Evolutionary conservation across 2,329 filamentous ascomycete genomes (phyloP), one percentile per base, ranked within the genome.

Genomic region (Aspergillus transmontanensis): DNA sequence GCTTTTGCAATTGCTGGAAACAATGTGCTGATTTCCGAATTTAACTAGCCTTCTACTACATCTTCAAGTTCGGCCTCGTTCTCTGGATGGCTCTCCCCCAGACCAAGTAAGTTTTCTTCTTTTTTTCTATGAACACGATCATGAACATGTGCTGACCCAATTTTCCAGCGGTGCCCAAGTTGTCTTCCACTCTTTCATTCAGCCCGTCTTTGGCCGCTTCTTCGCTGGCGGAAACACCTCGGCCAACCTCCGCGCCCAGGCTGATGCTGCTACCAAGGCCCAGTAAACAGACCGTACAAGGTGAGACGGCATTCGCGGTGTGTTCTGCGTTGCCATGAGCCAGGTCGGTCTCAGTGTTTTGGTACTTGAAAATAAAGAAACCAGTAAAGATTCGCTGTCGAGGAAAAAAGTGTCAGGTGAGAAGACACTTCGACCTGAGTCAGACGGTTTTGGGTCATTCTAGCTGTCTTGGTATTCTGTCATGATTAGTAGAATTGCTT

Each of bases 41-140:
- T 28, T 30, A 57, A 60, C 65, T 61, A 83, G 81, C 95, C 77
- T 99, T 99, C 85, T 99, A 99, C 90, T 99, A 92, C 83, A 94
- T 94, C 78, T 98, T 99, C 91, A 99, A 99, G 88, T 97, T 99
- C 78, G 85, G 96, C 77, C 91, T 98, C 80, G 87, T 98, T 74
- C 89, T 99, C 79, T 99, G 95, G 95, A 93, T 99, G 84, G 89
- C 94, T 73, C 93, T 99, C 75, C 95, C 95, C 80, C 87, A 92
- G 81, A 97, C 96, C 85, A 85, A 86, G 94, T 97, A 90, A 78
- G 90, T 84, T 50, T 58, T 56, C 28, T 57, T 43, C 11, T n/a
- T 1, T 26, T 34, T 10, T 45, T 50, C 23, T 28, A 34, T 26
- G 19, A 28, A 7, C 36, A 30, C 12, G 9, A 51, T 12, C 19